Conservation (phyloP, 805 yeast species). For the Suhomyces kilbournensis region DNA sequence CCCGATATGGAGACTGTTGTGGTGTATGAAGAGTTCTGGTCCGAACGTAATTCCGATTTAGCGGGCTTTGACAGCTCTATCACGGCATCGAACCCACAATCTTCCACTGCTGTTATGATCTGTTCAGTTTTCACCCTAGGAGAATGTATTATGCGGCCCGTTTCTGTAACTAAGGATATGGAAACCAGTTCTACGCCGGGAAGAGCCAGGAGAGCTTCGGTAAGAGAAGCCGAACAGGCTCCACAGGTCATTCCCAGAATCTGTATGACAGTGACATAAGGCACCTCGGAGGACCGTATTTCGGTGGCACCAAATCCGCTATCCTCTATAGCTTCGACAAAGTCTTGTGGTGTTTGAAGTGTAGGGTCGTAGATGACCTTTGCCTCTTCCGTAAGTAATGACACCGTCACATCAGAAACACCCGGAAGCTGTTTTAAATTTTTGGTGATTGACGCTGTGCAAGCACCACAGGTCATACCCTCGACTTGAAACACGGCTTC, state of each 20-base stretch:
- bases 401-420: constrained; percentile 17
- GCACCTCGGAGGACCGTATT: background rate
- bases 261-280: constrained; percentile 6
- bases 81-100: constrained; percentile 41
- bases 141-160: constrained; percentile 57
- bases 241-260: constrained; percentile 90
- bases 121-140: constrained; percentile 26
- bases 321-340: constrained; percentile 17
- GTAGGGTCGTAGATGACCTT: constrained; percentile 16
- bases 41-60: background rate
- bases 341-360: constrained; percentile 4
- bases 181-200: constrained; percentile 53
- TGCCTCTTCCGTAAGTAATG: constrained; percentile 28
- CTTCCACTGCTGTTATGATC: constrained; percentile 60
- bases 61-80: constrained; percentile 2
- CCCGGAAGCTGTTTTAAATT: constrained; percentile 13
- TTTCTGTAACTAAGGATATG: constrained; percentile 75
- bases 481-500: constrained; percentile 9
- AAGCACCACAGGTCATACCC: constrained; percentile 30
- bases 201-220: constrained; percentile 46
- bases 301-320: constrained; percentile 60
- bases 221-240: constrained; percentile 71
- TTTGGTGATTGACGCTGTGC: constrained; percentile 22
- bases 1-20: constrained; percentile 15
- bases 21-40: background rate